Conservation (phyloP, 208 protist genomes). For the Leishmania braziliensis region DNA sequence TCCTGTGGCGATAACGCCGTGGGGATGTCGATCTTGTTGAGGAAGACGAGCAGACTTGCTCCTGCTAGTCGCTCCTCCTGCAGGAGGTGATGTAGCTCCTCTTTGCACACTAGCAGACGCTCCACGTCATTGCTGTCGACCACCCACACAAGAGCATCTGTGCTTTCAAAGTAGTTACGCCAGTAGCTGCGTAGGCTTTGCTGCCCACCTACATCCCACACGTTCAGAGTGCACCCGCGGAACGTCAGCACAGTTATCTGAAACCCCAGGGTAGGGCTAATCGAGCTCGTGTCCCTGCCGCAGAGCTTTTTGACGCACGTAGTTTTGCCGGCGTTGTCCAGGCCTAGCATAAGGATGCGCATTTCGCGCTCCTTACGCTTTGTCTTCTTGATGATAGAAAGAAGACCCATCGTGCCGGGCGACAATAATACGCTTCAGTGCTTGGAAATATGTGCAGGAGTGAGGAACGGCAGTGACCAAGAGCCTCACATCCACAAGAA, state of each 20-base stretch:
- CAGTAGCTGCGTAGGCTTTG: slow-evolving; percentile 98
- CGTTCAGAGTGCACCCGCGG: slow-evolving; percentile 96
- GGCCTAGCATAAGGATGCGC: slow-evolving; percentile 97
- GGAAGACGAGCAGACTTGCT: slow-evolving; percentile 98
- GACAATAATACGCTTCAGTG: background rate
- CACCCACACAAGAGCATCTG: slow-evolving; percentile 97
- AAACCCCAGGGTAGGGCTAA: slow-evolving; percentile 99
- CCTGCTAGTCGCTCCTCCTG: slow-evolving; percentile 97
- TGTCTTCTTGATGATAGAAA: slow-evolving; percentile 98
- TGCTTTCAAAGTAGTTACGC: slow-evolving; percentile 98
- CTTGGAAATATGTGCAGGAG: background rate
- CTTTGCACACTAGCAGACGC: slow-evolving; percentile 92
- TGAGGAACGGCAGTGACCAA: slow-evolving; percentile 1
- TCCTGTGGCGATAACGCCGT: slow-evolving; percentile 63
- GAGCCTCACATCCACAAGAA: slow-evolving; percentile 2
- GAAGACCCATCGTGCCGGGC: slow-evolving; percentile 93
- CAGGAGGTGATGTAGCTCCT: slow-evolving; percentile 95
- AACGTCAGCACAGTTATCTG: slow-evolving; percentile 99
- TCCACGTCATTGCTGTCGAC: slow-evolving; percentile 96
- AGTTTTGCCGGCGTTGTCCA: slow-evolving; percentile 98
- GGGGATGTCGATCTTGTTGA: slow-evolving; percentile 99
- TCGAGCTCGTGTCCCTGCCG: slow-evolving; percentile 97
- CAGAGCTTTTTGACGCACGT: slow-evolving; percentile 99
- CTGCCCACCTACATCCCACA: slow-evolving; percentile 99
- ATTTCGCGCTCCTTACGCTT: slow-evolving; percentile 99